phyloP scores from a whole-genome alignment of 2,329 filamentous ascomycete genomes.

The Phaeoacremonium minimum region DNA sequence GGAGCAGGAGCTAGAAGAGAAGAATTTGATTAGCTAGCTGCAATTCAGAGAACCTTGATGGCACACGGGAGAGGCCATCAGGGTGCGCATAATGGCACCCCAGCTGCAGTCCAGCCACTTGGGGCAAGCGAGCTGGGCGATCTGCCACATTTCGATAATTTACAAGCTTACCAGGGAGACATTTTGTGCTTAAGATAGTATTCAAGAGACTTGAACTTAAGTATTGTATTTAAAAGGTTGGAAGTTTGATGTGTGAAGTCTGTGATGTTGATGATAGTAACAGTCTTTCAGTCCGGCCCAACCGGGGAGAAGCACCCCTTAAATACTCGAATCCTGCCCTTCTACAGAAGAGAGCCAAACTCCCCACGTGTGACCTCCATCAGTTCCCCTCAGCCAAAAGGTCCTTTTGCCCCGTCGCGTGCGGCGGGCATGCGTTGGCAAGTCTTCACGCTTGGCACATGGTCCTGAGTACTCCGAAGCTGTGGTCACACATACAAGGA shows the following conservation, averaged over 20 bases:
- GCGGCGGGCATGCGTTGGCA: too few species aligned
- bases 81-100: background rate
- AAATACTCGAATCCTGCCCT: background rate
- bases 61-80: background rate
- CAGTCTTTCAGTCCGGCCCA: background rate
- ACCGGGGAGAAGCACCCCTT: background rate
- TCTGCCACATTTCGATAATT: background rate
- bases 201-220: background rate
- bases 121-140: background rate
- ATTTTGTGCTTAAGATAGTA: constrained; percentile 3
- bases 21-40: constrained; percentile 1
- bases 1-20: constrained; percentile 9
- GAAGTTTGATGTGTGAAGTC: background rate
- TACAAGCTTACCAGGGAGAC: constrained; percentile 8
- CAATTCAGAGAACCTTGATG: background rate
- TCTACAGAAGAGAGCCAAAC: too few species aligned
- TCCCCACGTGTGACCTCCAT: too few species aligned
- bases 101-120: too few species aligned
- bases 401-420: too few species aligned
- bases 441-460: too few species aligned
- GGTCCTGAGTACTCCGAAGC: too few species aligned
- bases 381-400: too few species aligned
- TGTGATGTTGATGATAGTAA: background rate
- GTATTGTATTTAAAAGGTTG: background rate
- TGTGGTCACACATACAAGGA: too few species aligned